Percentiles rank a stretch among this genome's conserved stretches.
These are phyloP conservation scores for Phlebiopsis gigantea DNA, from an alignment of 768 basidiomycete genomes.

Conservation along the genomic window DNA sequence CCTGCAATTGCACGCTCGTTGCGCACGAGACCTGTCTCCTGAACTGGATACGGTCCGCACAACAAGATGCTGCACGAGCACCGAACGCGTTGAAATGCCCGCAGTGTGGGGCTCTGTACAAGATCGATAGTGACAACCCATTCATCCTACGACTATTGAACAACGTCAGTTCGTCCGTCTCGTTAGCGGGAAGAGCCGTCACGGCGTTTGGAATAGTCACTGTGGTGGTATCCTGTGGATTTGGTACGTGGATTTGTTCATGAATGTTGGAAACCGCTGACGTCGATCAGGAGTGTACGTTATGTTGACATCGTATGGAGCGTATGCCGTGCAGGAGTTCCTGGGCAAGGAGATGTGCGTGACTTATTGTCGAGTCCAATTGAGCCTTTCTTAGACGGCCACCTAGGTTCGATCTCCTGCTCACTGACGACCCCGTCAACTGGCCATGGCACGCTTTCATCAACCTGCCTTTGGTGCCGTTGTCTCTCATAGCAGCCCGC, in stretches of 20 bases:
- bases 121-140: constrained; percentile 63
- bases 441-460: constrained; percentile 77
- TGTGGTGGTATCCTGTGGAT: constrained; percentile 49
- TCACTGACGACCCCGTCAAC: constrained; percentile 62
- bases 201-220: constrained; percentile 46
- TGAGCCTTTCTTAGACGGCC: background rate
- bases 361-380: constrained; percentile 26
- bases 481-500: constrained; percentile 62
- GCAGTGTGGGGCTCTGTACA: constrained; percentile 64
- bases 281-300: constrained; percentile 35
- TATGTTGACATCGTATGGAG: constrained; percentile 63
- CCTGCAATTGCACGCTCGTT: constrained; percentile 74
- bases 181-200: constrained; percentile 46
- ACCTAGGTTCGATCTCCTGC: constrained; percentile 57
- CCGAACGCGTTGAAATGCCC: constrained; percentile 74
- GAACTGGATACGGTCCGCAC: constrained; percentile 72
- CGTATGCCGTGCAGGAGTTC: constrained; percentile 64
- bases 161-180: constrained; percentile 44
- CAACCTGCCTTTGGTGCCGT: constrained; percentile 68
- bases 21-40: constrained; percentile 79
- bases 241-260: constrained; percentile 40
- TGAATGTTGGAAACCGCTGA: background rate
- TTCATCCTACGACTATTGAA: constrained; percentile 43
- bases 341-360: constrained; percentile 54
- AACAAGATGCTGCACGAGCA: constrained; percentile 47